Conservation (phyloP, 805 yeast species). For the Scheffersomyces stipitis region DNA sequence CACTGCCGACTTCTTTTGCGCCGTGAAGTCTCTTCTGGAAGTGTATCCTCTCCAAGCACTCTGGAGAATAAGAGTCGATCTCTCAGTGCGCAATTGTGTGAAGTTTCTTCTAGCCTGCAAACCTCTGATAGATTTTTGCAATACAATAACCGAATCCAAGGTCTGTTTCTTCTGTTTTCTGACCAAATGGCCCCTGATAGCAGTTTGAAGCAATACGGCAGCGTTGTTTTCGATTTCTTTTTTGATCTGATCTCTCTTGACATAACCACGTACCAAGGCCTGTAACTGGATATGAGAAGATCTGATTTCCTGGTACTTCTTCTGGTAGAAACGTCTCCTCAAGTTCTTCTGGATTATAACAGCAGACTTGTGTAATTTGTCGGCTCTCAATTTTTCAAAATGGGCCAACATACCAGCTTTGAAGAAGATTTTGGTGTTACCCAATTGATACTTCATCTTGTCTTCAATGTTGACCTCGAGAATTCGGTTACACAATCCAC, state of each 20-base stretch:
- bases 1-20: conserved; percentile 55
- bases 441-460: conserved; percentile 75
- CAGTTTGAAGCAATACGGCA: conserved; percentile 70
- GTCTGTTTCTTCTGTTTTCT: conserved; percentile 40
- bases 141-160: conserved; percentile 34
- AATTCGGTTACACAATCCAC: conserved; percentile 66
- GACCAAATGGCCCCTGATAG: conserved; percentile 53
- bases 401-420: conserved; percentile 96
- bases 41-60: conserved; percentile 65
- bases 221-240: conserved; percentile 58
- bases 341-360: conserved; percentile 82
- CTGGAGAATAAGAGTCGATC: conserved; percentile 74
- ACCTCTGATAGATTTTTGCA: conserved; percentile 55
- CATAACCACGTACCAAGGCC: conserved; percentile 59
- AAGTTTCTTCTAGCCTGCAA: conserved; percentile 52
- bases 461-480: conserved; percentile 64
- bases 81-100: conserved; percentile 48
- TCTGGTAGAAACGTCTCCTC: conserved; percentile 63
- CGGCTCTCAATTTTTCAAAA: conserved; percentile 80
- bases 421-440: conserved; percentile 91
- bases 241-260: conserved; percentile 55
- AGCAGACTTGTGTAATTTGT: conserved; percentile 76
- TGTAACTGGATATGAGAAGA: conserved; percentile 59
- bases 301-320: conserved; percentile 54
- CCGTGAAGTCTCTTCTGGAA: conserved; percentile 55